A percentile compares a stretch with the other conserved stretches of the same genome.
Conservation (phyloP, 2,329 filamentous ascomycete genomes). For the Basipetospora chlamydospora region DNA sequence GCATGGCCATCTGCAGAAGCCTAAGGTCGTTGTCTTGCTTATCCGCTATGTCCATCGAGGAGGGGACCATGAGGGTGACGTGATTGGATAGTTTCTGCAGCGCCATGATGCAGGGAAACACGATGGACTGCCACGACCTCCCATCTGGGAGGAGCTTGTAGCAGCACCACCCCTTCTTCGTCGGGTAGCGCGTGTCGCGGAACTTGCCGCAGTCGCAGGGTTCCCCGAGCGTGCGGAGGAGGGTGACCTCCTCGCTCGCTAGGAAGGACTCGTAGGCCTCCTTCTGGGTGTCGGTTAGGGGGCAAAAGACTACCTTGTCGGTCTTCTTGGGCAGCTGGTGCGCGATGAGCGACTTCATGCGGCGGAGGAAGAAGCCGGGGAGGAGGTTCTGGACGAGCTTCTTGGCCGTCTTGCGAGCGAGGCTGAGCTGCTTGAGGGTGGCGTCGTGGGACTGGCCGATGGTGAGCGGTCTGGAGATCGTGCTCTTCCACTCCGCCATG, state of each 20-base stretch:
- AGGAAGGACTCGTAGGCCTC: constrained; percentile 74
- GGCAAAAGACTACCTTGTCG: constrained; percentile 89
- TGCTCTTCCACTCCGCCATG: constrained; percentile 60
- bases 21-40: constrained; percentile 68
- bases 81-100: constrained; percentile 88
- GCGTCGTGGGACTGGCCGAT: constrained; percentile 88
- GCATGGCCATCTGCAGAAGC: constrained; percentile 59
- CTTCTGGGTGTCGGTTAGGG: constrained; percentile 66
- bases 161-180: constrained; percentile 65
- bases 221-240: constrained; percentile 54
- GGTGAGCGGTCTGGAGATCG: constrained; percentile 66
- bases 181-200: background rate
- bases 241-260: constrained; percentile 49
- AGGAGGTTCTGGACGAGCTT: constrained; percentile 78
- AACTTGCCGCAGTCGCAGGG: constrained; percentile 57
- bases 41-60: constrained; percentile 44
- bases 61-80: constrained; percentile 72
- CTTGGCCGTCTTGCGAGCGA: constrained; percentile 66
- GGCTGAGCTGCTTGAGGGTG: constrained; percentile 66
- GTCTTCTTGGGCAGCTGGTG: constrained; percentile 89
- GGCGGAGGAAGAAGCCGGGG: constrained; percentile 76
- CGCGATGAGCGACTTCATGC: constrained; percentile 86
- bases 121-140: constrained; percentile 55
- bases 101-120: constrained; percentile 73
- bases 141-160: constrained; percentile 43